Conservation (phyloP, 441 rosid species). For the Erysimum cheiri region DNA sequence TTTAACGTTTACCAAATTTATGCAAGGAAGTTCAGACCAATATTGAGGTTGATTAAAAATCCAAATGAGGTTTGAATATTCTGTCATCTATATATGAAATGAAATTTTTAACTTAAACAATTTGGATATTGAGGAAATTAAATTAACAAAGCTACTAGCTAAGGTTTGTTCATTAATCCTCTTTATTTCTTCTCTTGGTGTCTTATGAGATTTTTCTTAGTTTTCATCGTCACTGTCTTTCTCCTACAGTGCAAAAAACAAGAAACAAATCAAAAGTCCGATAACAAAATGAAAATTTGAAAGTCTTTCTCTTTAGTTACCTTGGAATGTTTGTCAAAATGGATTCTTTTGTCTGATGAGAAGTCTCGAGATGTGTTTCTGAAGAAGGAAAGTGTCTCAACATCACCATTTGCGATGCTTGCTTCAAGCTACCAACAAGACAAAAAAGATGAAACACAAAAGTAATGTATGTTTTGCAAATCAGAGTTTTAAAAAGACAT, state of each 20-base stretch:
- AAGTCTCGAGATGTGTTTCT: slow-evolving; percentile 48
- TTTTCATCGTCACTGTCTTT: slow-evolving; percentile 46
- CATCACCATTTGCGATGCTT: slow-evolving; percentile 83
- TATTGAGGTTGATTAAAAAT: too few species aligned
- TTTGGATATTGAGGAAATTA: background rate
- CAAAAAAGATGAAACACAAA: slow-evolving; percentile 8
- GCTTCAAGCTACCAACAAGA: slow-evolving; percentile 63
- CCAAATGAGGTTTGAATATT: background rate
- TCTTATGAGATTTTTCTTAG: background rate
- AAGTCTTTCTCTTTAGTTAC: slow-evolving; percentile 32
- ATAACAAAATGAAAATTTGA: background rate
- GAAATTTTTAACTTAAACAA: background rate
- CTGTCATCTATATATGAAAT: background rate
- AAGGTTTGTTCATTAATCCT: background rate
- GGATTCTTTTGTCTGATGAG: slow-evolving; percentile 49
- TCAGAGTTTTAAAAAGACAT: background rate
- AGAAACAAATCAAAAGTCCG: background rate
- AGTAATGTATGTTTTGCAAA: slow-evolving; percentile 28
- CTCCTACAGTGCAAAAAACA: slow-evolving; percentile 40
- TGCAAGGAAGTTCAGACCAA: too few species aligned
- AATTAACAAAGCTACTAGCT: slow-evolving; percentile 6
- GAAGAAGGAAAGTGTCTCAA: slow-evolving; percentile 68
- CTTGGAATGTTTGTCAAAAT: slow-evolving; percentile 51
- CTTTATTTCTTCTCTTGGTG: slow-evolving; percentile 7
- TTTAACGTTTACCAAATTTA: too few species aligned